Evolutionary conservation across 176 grass and related monocot species (phyloP).

Genomic region (Secale cereale): DNA sequence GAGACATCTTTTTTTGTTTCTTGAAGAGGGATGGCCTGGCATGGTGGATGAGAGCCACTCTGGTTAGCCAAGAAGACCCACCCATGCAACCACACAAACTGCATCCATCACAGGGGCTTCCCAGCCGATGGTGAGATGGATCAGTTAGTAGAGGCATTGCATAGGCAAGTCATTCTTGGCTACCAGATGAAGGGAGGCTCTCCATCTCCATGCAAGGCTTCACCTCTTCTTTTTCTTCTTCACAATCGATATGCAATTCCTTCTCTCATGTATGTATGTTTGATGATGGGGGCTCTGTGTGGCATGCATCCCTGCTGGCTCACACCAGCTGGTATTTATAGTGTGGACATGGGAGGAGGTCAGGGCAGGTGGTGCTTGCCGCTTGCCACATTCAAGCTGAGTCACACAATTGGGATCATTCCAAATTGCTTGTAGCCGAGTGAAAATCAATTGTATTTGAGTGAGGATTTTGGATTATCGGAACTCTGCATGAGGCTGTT

Average conservation of each 20-base stretch:
- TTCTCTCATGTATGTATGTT: not conserved
- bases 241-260: not conserved
- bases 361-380: not conserved
- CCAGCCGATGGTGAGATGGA: not conserved
- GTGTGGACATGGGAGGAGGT: conserved; percentile 12
- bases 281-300: conserved; percentile 5
- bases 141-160: conserved; percentile 17
- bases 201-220: conserved; percentile 47
- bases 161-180: conserved; percentile 76
- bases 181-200: conserved; percentile 34
- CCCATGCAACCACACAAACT: conserved; percentile 37
- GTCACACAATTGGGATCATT: not conserved
- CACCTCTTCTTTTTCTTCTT: conserved; percentile 18
- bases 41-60: conserved; percentile 55
- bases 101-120: conserved; percentile 18
- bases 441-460: not conserved
- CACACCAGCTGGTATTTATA: conserved; percentile 30
- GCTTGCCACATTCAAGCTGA: not conserved
- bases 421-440: not conserved
- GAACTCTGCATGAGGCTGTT: not conserved
- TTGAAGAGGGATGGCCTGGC: conserved; percentile 39
- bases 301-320: not conserved
- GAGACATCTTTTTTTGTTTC: not conserved
- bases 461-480: not conserved
- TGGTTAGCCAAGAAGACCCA: conserved; percentile 47